These are phyloP conservation scores for Syncephalastrum monosporum DNA, from an alignment of 371 early-diverging fungal genomes.

Conservation along the genomic window DNA sequence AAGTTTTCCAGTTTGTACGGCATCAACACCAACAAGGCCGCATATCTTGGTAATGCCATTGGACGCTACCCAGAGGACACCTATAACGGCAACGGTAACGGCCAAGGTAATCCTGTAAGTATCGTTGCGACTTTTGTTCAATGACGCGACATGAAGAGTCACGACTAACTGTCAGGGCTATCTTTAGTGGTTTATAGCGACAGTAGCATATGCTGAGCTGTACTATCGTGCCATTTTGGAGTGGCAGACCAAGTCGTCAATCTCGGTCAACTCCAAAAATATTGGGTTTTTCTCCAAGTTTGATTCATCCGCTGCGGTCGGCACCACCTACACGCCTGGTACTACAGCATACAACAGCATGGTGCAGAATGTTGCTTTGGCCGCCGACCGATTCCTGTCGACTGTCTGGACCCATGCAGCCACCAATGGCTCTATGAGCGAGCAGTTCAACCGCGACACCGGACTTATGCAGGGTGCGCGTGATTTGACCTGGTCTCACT, in stretches of 20 bases:
- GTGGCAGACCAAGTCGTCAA: slow-evolving; percentile 24
- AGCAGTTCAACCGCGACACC: slow-evolving; percentile 58
- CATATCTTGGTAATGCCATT: slow-evolving; percentile 42
- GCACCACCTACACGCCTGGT: slow-evolving; percentile 24
- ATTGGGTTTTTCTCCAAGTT: slow-evolving; percentile 35
- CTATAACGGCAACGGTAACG: slow-evolving; percentile 63
- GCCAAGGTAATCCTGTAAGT: slow-evolving; percentile 57
- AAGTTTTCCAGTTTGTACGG: slow-evolving; percentile 48
- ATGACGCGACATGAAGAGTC: too few species aligned
- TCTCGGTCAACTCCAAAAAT: slow-evolving; percentile 42
- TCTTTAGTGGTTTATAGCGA: slow-evolving; percentile 61
- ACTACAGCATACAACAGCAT: slow-evolving; percentile 21
- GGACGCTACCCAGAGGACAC: slow-evolving; percentile 77
- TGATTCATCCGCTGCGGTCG: slow-evolving; percentile 20
- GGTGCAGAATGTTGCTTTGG: slow-evolving; percentile 22
- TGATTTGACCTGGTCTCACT: slow-evolving; percentile 79
- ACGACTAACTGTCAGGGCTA: too few species aligned
- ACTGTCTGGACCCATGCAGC: slow-evolving; percentile 54
- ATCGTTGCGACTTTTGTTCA: background rate
- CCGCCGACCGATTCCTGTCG: slow-evolving; percentile 57
- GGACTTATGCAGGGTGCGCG: slow-evolving; percentile 64
- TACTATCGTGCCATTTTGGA: slow-evolving; percentile 53
- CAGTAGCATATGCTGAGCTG: slow-evolving; percentile 62
- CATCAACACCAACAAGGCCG: slow-evolving; percentile 40
- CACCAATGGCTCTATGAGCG: slow-evolving; percentile 53